Percentiles rank a stretch among this genome's conserved stretches.
phyloP scores from a whole-genome alignment of 2,329 filamentous ascomycete genomes.

The Ophiostoma himal-ulmi region DNA sequence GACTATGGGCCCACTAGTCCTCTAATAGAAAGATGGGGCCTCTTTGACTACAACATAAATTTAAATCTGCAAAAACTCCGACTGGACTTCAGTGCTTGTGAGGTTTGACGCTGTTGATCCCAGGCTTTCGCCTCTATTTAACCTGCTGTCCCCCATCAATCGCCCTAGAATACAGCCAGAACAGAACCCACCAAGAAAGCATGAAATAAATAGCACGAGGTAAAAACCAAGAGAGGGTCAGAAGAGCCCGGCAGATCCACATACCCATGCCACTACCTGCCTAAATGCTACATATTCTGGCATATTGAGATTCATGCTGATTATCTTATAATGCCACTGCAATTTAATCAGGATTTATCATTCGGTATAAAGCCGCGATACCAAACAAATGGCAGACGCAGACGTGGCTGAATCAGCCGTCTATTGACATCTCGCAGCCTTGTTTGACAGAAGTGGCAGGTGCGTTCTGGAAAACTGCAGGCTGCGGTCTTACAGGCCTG shows the following conservation, averaged over 20 bases:
- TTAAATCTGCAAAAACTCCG: not conserved
- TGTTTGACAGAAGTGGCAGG: conserved; percentile 6
- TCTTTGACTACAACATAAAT: not conserved
- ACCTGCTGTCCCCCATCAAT: not conserved
- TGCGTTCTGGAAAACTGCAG: not conserved
- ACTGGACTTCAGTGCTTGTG: not conserved
- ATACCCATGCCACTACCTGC: not conserved
- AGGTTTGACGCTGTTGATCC: not conserved
- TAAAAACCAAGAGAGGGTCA: not conserved
- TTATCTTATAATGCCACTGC: not conserved
- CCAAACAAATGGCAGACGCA: not conserved
- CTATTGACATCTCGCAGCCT: not conserved
- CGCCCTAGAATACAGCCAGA: not conserved
- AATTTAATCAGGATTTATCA: not conserved
- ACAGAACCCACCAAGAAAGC: not conserved
- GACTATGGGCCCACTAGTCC: not conserved
- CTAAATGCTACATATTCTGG: not conserved
- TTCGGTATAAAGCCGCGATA: not conserved
- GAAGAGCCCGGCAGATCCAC: not conserved
- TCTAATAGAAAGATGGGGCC: not conserved
- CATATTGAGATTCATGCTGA: not conserved
- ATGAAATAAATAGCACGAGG: not conserved
- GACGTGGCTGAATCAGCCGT: not conserved
- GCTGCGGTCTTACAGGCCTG: not conserved
- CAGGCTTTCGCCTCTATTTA: not conserved